A percentile compares a stretch with the other conserved stretches of the same genome.
phyloP scores from a whole-genome alignment of 768 basidiomycete species.

The Termitomyces sp. region DNA sequence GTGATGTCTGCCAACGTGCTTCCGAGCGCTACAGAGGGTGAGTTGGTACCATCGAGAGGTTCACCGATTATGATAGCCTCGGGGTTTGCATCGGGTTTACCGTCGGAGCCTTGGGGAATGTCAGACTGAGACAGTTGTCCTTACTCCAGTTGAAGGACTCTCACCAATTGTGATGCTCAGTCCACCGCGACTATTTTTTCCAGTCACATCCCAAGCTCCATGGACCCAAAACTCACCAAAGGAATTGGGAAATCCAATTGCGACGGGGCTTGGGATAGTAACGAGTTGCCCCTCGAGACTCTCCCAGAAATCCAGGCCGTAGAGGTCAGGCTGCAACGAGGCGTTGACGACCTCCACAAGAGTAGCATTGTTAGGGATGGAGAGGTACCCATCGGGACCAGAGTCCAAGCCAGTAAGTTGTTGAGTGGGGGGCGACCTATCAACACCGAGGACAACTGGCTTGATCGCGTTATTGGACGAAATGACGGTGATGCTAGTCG shows the following conservation, averaged over 20 bases:
- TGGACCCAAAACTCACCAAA: slow-evolving; percentile 61
- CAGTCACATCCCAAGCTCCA: slow-evolving; percentile 55
- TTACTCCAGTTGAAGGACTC: slow-evolving; percentile 3
- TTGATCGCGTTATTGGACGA: slow-evolving; percentile 45
- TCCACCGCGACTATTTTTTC: slow-evolving; percentile 55
- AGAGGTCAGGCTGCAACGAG: slow-evolving; percentile 47
- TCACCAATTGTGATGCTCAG: slow-evolving; percentile 49
- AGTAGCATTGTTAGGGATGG: slow-evolving; percentile 53
- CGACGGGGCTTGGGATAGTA: slow-evolving; percentile 45
- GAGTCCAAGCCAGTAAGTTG: slow-evolving; percentile 47
- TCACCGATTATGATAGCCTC: slow-evolving; percentile 54
- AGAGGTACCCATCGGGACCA: slow-evolving; percentile 54
- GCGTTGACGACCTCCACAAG: slow-evolving; percentile 44
- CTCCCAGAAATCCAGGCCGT: slow-evolving; percentile 65
- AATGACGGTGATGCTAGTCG: slow-evolving; percentile 40
- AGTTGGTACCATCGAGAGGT: slow-evolving; percentile 52
- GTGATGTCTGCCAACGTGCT: slow-evolving; percentile 46
- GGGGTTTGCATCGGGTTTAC: slow-evolving; percentile 56
- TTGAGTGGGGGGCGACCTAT: slow-evolving; percentile 52
- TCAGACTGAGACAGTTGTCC: neutral
- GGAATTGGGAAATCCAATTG: slow-evolving; percentile 48
- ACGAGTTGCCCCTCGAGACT: slow-evolving; percentile 61
- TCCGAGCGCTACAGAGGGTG: slow-evolving; percentile 50
- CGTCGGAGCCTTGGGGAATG: slow-evolving; percentile 38
- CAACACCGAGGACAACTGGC: slow-evolving; percentile 51